phyloP scores from a whole-genome alignment of 1,284 basidiomycete species.

The Cutaneotrichosporon sp. region DNA sequence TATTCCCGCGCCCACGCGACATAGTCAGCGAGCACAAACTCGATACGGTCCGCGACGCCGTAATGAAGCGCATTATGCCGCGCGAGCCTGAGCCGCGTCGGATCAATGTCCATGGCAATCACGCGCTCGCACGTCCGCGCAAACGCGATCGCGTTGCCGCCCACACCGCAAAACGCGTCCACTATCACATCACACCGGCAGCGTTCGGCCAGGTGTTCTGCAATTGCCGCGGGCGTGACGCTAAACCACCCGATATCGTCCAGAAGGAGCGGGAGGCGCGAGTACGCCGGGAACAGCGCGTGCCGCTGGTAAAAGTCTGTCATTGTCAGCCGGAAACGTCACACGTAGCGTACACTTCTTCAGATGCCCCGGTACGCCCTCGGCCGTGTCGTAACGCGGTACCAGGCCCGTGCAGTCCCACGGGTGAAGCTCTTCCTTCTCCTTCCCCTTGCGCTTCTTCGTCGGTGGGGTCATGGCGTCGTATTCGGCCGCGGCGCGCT shows the following conservation, averaged over 20 bases:
- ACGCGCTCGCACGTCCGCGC: slow-evolving; percentile 90
- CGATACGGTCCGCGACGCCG: slow-evolving; percentile 88
- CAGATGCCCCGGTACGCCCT: slow-evolving; percentile 67
- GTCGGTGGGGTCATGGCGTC: not conserved
- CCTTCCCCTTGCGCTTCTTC: slow-evolving; percentile 10
- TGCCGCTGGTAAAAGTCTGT: slow-evolving; percentile 79
- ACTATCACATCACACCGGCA: slow-evolving; percentile 66
- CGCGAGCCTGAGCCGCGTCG: slow-evolving; percentile 74
- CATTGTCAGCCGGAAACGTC: not conserved
- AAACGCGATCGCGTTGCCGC: slow-evolving; percentile 95
- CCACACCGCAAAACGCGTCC: slow-evolving; percentile 96
- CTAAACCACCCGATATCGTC: slow-evolving; percentile 87
- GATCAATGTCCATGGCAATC: slow-evolving; percentile 85
- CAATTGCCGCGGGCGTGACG: slow-evolving; percentile 88
- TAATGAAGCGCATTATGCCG: slow-evolving; percentile 87
- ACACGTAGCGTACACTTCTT: slow-evolving; percentile 63
- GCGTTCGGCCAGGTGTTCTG: slow-evolving; percentile 82
- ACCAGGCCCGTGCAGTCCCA: slow-evolving; percentile 66
- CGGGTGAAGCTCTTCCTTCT: slow-evolving; percentile 27
- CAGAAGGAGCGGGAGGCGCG: slow-evolving; percentile 52
- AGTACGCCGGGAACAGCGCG: slow-evolving; percentile 74
- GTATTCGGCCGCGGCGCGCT: not conserved
- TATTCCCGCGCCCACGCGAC: slow-evolving; percentile 66
- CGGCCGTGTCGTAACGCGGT: slow-evolving; percentile 58
- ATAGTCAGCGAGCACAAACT: slow-evolving; percentile 86